phyloP scores from a whole-genome alignment of 768 basidiomycete genomes.

The Tricholomella constricta region DNA sequence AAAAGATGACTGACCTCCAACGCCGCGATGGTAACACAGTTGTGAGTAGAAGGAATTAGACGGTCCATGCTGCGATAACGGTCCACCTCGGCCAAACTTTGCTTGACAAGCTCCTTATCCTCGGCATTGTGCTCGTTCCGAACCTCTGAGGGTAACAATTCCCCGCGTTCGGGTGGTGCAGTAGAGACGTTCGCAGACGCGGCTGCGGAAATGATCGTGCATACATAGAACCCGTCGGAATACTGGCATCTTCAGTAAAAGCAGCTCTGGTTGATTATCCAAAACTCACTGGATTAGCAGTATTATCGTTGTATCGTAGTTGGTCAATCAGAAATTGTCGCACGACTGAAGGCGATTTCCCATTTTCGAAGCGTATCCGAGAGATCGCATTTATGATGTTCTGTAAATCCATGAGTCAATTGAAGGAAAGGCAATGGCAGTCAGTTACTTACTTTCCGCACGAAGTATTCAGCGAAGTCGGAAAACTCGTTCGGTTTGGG shows the following conservation, averaged over 20 bases:
- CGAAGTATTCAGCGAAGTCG: slow-evolving; percentile 90
- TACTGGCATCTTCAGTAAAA: slow-evolving; percentile 49
- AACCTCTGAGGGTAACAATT: slow-evolving; percentile 69
- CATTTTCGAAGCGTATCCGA: slow-evolving; percentile 82
- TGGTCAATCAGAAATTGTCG: slow-evolving; percentile 90
- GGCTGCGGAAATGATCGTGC: slow-evolving; percentile 79
- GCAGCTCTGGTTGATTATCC: not conserved
- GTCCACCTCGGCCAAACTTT: slow-evolving; percentile 80
- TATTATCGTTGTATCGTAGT: slow-evolving; percentile 95
- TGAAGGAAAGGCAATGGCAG: slow-evolving; percentile 1
- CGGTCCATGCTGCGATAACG: slow-evolving; percentile 95
- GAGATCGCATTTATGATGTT: slow-evolving; percentile 81
- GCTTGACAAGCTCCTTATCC: slow-evolving; percentile 69
- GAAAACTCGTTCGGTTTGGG: slow-evolving; percentile 95
- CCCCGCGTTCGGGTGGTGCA: slow-evolving; percentile 78
- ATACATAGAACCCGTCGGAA: slow-evolving; percentile 90
- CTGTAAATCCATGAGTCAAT: slow-evolving; percentile 37
- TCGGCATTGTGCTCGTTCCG: slow-evolving; percentile 67
- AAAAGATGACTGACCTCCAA: slow-evolving; percentile 68
- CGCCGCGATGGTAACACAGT: slow-evolving; percentile 88
- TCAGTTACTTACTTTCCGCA: slow-evolving; percentile 72
- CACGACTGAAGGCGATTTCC: slow-evolving; percentile 84
- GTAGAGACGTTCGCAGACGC: slow-evolving; percentile 79
- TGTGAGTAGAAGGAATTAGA: slow-evolving; percentile 91
- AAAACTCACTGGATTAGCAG: slow-evolving; percentile 73